These are phyloP conservation scores for Oryza punctata DNA, from an alignment of 176 grass and related monocot species.

Conservation along the genomic window DNA sequence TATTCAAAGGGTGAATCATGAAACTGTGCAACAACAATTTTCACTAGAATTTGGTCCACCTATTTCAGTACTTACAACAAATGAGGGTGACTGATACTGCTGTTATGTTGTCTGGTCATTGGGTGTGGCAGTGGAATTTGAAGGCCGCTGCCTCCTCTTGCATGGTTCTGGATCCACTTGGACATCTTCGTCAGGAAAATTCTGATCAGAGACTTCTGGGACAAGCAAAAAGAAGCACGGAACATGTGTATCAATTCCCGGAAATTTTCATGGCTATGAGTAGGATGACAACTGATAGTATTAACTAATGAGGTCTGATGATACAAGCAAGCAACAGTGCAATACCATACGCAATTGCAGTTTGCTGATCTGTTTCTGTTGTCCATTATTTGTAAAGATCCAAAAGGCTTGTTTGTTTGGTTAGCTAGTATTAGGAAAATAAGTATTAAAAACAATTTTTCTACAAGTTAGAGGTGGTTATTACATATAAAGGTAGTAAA, in stretches of 20 bases:
- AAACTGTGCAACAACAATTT: neutral
- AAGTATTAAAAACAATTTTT: neutral
- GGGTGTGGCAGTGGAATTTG: neutral
- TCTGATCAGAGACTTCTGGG: conserved; percentile 88
- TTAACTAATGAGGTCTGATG: neutral
- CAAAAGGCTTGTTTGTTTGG: neutral
- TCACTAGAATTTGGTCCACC: neutral
- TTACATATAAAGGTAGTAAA: neutral
- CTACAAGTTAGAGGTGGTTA: neutral
- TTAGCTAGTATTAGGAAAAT: neutral
- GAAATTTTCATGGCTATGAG: neutral
- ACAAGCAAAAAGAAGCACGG: conserved; percentile 6
- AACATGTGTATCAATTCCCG: conserved; percentile 20
- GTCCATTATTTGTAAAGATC: neutral
- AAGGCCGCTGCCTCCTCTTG: conserved; percentile 52
- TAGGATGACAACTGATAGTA: neutral
- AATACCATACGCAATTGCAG: neutral
- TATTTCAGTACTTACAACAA: conserved; percentile 9
- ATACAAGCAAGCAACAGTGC: neutral
- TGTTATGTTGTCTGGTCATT: conserved; percentile 35
- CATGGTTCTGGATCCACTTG: conserved; percentile 25
- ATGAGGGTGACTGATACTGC: neutral
- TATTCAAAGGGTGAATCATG: neutral
- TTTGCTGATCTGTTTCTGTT: conserved; percentile 3
- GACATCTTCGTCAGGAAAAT: conserved; percentile 59